Conservation (phyloP, 352 stramenopile genomes). For the Phytophthora sp. region DNA sequence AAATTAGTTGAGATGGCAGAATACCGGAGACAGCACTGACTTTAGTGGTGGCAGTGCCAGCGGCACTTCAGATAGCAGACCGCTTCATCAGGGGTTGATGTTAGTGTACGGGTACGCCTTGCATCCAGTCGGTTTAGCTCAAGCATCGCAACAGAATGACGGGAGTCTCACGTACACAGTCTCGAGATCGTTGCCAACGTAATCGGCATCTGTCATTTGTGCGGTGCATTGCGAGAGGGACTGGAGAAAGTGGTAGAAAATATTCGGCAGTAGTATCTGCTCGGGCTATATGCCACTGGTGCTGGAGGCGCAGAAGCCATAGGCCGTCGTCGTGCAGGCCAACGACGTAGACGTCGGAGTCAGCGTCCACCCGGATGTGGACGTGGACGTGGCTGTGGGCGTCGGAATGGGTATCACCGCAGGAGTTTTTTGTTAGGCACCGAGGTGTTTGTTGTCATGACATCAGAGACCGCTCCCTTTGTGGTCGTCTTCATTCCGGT, state of each 20-base stretch:
- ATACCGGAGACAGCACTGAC: slow-evolving; percentile 40
- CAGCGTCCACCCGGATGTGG: slow-evolving; percentile 5
- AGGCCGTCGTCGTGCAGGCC: slow-evolving; percentile 24
- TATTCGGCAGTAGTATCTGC: slow-evolving; percentile 45
- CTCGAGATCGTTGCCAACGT: slow-evolving; percentile 49
- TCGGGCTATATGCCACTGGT: slow-evolving; percentile 36
- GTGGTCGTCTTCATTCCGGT: slow-evolving; percentile 9
- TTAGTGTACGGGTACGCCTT: slow-evolving; percentile 59
- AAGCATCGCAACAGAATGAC: slow-evolving; percentile 50
- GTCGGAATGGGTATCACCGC: background rate
- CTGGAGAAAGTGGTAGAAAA: slow-evolving; percentile 44
- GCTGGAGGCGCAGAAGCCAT: slow-evolving; percentile 29
- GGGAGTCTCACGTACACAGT: slow-evolving; percentile 46
- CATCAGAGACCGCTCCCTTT: slow-evolving; percentile 38
- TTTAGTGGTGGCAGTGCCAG: slow-evolving; percentile 23
- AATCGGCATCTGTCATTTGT: slow-evolving; percentile 43
- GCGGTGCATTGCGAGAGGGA: slow-evolving; percentile 33
- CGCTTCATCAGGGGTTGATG: slow-evolving; percentile 34
- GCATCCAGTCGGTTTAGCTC: slow-evolving; percentile 36
- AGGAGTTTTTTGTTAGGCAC: no score
- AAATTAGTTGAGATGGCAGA: slow-evolving; percentile 47
- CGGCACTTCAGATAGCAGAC: slow-evolving; percentile 41
- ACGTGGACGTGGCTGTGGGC: background rate
- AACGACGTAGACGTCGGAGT: slow-evolving; percentile 30
- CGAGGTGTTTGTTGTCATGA: slow-evolving; percentile 26